Base-by-base conservation (phyloP, 768 basidiomycete genomes). In the Collybiopsis luxurians region DNA sequence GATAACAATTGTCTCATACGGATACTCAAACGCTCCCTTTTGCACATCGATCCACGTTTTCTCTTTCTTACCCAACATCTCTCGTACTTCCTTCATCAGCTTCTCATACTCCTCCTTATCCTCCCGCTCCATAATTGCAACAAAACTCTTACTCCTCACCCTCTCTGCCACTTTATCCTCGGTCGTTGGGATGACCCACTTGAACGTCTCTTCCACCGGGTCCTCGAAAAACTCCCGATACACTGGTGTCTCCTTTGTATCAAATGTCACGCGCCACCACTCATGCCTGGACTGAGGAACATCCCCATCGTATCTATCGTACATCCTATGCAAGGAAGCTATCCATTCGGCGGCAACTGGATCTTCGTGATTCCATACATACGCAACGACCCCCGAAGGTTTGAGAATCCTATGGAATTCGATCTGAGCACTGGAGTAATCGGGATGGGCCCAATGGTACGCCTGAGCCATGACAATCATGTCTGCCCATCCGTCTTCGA, bases 321-420 rank as follows among this genome's bases (percentile, higher is more conserved):
- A 84, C 47, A 79, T 70, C 60, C 90, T 81, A 7, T 92, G 83
- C 12, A 94, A 53, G 60, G 85, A 75, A 1, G 80, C 86, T 42
- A 92, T 87, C 92, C 92, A 95, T 17, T 66, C 64, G 23, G 86
- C 86, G 1, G 55, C 72, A 45, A 58, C 9, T 17, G 15, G 4
- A 70, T 92, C 87, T 69, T 96, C 95, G 30, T 95, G 73, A 72
- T 97, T 98, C 95, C 95, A 98, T 44, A 95, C 84, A 55, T 92
- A 77, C 5, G 79, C 86, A 17, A 89, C 78, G 1, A 78, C 70
- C 2, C 92, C 92, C n/a, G 72, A 71, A 0, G 90, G 88, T 65
- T 89, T 90, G 46, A 97, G 77, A 60, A 95, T 83, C 30, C 92
- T 83, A 9, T 83, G 79, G 62, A 96, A 90, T 66, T 96, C 95